Percentiles rank a stretch among this genome's conserved stretches.
phyloP scores from a whole-genome alignment of 148 eudicot species.

The Dianthus caryophyllus region DNA sequence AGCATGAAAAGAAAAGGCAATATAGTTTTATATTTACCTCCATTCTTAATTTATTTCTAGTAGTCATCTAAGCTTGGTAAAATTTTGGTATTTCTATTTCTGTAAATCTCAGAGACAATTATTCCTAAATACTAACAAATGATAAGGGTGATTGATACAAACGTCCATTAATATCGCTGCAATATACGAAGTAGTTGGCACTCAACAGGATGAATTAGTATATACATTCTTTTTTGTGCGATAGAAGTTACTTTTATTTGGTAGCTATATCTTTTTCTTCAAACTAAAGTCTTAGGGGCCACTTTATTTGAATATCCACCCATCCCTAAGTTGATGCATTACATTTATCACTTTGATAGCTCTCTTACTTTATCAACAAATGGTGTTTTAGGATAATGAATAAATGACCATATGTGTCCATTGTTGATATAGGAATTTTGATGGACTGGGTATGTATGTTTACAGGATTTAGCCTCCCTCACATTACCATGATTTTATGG shows the following conservation, averaged over 20 bases:
- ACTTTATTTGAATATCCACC: too few relatives aligned
- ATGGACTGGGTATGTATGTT: background rate
- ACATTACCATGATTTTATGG: background rate
- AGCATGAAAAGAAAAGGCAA: background rate
- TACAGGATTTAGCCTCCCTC: background rate
- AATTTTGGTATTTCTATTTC: too few relatives aligned
- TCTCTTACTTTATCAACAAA: too few relatives aligned
- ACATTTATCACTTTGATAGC: too few relatives aligned
- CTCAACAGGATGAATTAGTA: background rate
- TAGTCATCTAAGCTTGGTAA: too few relatives aligned
- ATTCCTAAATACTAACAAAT: background rate
- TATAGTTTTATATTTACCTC: background rate
- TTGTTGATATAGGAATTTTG: background rate
- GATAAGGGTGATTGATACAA: background rate
- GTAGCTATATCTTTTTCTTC: too few relatives aligned
- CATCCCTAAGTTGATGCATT: too few relatives aligned
- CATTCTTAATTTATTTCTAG: background rate
- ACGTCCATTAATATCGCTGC: too few relatives aligned
- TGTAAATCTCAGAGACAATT: background rate
- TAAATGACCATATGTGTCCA: background rate
- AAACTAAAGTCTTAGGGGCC: too few relatives aligned
- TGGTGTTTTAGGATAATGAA: too few relatives aligned
- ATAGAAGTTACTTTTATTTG: too few relatives aligned
- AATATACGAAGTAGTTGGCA: background rate
- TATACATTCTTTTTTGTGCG: background rate